Evolutionary conservation across 169 alveolate genomes (phyloP), one percentile per base, ranked within the genome.

Genomic region (Plasmodium blacklocki): DNA sequence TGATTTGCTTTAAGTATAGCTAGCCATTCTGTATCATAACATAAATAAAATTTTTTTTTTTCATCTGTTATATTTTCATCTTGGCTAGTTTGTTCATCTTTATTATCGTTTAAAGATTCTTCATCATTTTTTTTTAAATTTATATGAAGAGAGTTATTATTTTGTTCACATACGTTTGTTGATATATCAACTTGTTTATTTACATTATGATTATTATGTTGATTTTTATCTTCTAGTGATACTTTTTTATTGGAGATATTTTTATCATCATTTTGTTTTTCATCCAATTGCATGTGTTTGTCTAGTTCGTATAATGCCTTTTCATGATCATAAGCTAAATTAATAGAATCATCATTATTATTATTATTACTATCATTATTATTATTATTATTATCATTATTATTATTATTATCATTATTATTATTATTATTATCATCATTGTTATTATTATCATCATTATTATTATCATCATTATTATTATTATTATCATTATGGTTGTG

Each of bases 1-100:
- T 76, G 89, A 39, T 76, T 76, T 19, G 89, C 89, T 56, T 76
- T 76, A 43, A 76, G 5, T n/a, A 76, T 76, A 23, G 89, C 89
- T 63, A 76, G 76, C 89, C 89, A 76, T 32, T 76, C 89, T 43
- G 49, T 14, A 56, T 76, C 89, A 39, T 76, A 76, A 47, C 89
- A 76, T 76, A 76, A 21, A 56, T 64, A 64, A 4, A 19, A 47
- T 39, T 64, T 19, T 54, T 74, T 62, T 39, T 39, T 39, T 32
- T 75, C 75, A 21, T 62, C 54, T 15, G 18, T 19, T 21, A 5
- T 12, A 52, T 15, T 47, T 2, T 3, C 39, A 45, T 23, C 74
- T 67, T 29, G 68, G 32, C 50, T n/a, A 5, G 12, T 4, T 9
- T 32, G 9, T 66, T 45, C 74, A 45, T 72, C 67, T 50, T 72